phyloP scores from a whole-genome alignment of 1,284 basidiomycete species.

The Tremellales sp. region DNA sequence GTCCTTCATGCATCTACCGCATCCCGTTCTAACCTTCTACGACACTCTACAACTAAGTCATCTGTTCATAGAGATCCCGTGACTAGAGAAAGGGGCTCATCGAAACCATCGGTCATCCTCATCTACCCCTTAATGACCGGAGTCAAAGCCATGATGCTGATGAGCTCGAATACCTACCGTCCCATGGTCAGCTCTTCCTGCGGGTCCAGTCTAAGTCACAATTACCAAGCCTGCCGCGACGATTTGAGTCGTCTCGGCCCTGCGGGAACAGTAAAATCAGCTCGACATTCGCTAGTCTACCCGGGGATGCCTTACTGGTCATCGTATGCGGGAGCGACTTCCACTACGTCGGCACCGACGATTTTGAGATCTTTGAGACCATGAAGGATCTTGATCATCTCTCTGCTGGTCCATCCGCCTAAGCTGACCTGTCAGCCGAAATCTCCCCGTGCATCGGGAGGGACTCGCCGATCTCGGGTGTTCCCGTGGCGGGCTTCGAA shows the following conservation, averaged over 20 bases:
- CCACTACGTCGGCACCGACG: conserved; percentile 64
- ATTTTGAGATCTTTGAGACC: conserved; percentile 42
- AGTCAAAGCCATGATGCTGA: conserved; percentile 16
- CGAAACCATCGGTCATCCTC: not conserved
- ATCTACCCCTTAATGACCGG: conserved; percentile 11
- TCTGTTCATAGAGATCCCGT: too few species aligned
- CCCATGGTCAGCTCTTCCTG: not conserved
- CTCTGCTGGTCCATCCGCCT: conserved; percentile 46
- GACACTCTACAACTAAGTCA: too few species aligned
- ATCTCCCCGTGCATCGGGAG: conserved; percentile 71
- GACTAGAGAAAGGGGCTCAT: not conserved
- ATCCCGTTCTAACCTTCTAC: too few species aligned
- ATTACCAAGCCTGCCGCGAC: conserved; percentile 66
- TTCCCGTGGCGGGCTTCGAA: conserved; percentile 74
- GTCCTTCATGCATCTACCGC: too few species aligned
- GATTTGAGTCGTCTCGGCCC: conserved; percentile 67
- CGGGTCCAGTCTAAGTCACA: not conserved
- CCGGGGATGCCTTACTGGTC: conserved; percentile 51
- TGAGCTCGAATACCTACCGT: conserved; percentile 12
- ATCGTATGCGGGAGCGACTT: conserved; percentile 68
- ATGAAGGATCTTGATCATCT: conserved; percentile 44
- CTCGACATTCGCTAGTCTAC: not conserved
- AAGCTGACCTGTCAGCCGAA: conserved; percentile 58
- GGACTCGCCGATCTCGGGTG: conserved; percentile 67
- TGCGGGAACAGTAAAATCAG: conserved; percentile 24